Percentiles rank a stretch among this genome's conserved stretches.
phyloP scores from a whole-genome alignment of 169 alveolate genomes.

The Babesia ovata region DNA sequence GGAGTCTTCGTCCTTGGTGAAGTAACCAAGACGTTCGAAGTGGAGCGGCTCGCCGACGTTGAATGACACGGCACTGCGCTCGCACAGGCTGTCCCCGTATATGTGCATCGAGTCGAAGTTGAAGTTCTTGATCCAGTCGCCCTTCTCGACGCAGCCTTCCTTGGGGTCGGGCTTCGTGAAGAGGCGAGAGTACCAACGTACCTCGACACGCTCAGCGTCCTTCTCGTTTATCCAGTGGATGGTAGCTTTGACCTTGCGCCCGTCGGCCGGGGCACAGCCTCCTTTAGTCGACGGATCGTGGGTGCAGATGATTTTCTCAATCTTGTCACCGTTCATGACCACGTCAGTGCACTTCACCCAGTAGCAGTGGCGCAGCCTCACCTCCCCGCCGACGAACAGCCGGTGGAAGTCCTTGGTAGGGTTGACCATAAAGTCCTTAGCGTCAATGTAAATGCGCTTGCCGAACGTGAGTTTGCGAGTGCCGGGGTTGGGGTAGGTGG shows the following conservation, averaged over 20 bases:
- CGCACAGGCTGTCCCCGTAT: constrained; percentile 67
- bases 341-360: constrained; percentile 82
- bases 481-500: constrained; percentile 6
- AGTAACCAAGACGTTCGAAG: constrained; percentile 86
- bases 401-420: constrained; percentile 78
- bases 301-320: constrained; percentile 75
- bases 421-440: constrained; percentile 78
- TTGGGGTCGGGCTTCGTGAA: constrained; percentile 82
- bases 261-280: constrained; percentile 67
- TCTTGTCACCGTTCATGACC: constrained; percentile 54
- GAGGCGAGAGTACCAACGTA: constrained; percentile 82
- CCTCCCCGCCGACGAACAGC: constrained; percentile 79
- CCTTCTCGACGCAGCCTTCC: constrained; percentile 66
- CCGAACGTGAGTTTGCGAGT: constrained; percentile 59
- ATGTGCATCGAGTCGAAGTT: constrained; percentile 78
- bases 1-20: constrained; percentile 80
- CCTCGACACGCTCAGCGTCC: constrained; percentile 73
- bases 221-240: constrained; percentile 81
- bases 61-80: constrained; percentile 45
- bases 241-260: constrained; percentile 82
- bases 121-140: constrained; percentile 79
- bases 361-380: constrained; percentile 80
- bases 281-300: constrained; percentile 81
- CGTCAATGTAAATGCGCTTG: constrained; percentile 78
- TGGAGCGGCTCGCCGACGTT: constrained; percentile 80